phyloP scores from a whole-genome alignment of 352 stramenopile genomes.

The Peronospora belbahrii region DNA sequence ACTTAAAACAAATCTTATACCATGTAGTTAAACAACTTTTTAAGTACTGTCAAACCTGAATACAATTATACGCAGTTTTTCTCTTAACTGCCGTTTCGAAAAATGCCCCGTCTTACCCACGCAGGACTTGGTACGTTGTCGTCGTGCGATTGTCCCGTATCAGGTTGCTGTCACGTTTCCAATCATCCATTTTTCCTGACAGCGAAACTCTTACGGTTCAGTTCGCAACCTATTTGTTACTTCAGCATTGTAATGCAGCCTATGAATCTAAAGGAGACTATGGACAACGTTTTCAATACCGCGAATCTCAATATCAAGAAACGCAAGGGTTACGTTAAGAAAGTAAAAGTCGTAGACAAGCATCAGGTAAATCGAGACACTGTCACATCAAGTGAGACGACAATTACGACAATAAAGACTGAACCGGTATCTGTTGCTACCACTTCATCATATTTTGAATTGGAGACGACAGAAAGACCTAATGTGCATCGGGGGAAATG shows the following conservation, averaged over 20 bases:
- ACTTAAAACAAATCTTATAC: too few relatives aligned
- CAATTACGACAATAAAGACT: neutral
- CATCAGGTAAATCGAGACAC: neutral
- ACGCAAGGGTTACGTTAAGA: conserved; percentile 1
- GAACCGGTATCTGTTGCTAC: conserved; percentile 1
- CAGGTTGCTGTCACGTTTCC: conserved; percentile 12
- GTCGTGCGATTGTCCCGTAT: conserved; percentile 21
- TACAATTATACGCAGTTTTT: neutral
- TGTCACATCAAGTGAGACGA: neutral
- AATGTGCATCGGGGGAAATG: conserved; percentile 52
- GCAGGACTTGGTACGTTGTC: too few relatives aligned
- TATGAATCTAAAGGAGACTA: neutral
- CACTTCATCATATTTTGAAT: neutral
- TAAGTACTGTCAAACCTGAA: too few relatives aligned
- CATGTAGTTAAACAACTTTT: too few relatives aligned
- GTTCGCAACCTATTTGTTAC: neutral
- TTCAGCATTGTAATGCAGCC: neutral
- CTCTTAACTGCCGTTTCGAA: too few relatives aligned
- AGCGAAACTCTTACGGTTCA: neutral
- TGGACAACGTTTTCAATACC: conserved; percentile 6
- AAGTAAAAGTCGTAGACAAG: neutral
- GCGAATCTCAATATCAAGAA: conserved; percentile 4
- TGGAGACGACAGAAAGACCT: conserved; percentile 2
- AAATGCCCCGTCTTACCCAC: conserved; percentile 1
- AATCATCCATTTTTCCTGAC: conserved; percentile 7